Evolutionary conservation across 2,329 filamentous ascomycete species (phyloP).

Genomic region (Stachybotrys chartarum): DNA sequence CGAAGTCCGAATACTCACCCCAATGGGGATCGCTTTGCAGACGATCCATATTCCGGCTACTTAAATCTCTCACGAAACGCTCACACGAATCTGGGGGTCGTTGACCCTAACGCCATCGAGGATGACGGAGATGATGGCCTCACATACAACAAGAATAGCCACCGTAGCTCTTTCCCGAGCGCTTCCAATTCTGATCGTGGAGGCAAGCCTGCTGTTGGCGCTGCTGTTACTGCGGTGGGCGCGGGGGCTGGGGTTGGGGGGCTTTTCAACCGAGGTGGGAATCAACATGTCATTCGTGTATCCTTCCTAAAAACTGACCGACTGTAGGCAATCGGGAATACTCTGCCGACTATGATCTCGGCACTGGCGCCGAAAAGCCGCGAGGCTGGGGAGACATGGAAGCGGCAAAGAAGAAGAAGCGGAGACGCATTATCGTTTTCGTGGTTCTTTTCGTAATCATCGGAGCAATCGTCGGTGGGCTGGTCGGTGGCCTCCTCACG

Average conservation of each 20-base stretch:
- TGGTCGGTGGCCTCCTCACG: constrained; percentile 65
- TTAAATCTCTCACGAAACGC: constrained; percentile 33
- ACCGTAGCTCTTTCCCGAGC: constrained; percentile 53
- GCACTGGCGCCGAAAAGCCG: constrained; percentile 50
- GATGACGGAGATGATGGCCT: constrained; percentile 88
- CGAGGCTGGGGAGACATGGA: constrained; percentile 56
- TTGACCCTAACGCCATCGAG: constrained; percentile 73
- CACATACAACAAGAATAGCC: constrained; percentile 37
- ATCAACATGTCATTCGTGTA: neutral
- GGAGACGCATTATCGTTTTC: constrained; percentile 62
- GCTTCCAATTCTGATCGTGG: constrained; percentile 36
- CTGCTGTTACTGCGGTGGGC: constrained; percentile 33
- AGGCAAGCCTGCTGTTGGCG: constrained; percentile 26
- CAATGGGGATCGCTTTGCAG: constrained; percentile 41
- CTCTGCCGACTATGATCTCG: constrained; percentile 24
- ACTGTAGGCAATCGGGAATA: neutral
- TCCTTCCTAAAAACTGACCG: neutral
- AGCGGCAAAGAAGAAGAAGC: constrained; percentile 53
- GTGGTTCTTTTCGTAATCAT: constrained; percentile 58
- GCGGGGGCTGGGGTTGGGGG: constrained; percentile 20
- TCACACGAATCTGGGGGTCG: constrained; percentile 45
- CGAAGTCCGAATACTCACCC: constrained; percentile 41
- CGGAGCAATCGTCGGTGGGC: constrained; percentile 65
- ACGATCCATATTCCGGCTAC: constrained; percentile 61
- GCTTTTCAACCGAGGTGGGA: neutral